A percentile compares a stretch with the other conserved stretches of the same genome.
Evolutionary conservation across 768 basidiomycete species (phyloP).

Genomic region (Lentinula boryana): DNA sequence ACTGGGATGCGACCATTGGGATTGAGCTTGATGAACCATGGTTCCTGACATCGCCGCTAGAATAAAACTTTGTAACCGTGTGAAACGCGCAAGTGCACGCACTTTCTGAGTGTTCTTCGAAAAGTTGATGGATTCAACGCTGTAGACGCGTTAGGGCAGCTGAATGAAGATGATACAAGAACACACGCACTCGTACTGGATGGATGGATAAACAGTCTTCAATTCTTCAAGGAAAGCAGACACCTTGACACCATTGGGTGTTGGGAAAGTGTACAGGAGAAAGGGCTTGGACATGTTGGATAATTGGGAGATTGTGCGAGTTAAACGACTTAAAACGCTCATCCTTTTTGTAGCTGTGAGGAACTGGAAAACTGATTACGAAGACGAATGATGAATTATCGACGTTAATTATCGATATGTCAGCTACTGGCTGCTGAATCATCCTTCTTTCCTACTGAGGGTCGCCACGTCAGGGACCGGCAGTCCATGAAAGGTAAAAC

Average conservation of each 20-base stretch:
- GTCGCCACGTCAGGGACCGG: not conserved
- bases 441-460: not conserved
- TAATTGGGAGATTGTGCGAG: not conserved
- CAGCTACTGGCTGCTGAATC: not conserved
- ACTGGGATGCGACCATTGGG: conserved; percentile 58
- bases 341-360: not conserved
- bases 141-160: conserved; percentile 15
- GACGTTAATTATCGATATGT: not conserved
- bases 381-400: not conserved
- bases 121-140: conserved; percentile 50
- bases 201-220: conserved; percentile 41
- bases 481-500: not conserved
- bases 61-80: not conserved
- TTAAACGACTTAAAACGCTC: not conserved
- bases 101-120: conserved; percentile 69
- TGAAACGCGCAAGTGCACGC: not conserved
- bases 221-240: conserved; percentile 62
- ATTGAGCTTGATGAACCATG: conserved; percentile 72
- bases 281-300: conserved; percentile 28
- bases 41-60: conserved; percentile 28
- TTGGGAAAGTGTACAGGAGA: conserved; percentile 46
- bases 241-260: conserved; percentile 52
- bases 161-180: not conserved
- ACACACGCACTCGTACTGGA: conserved; percentile 44
- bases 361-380: not conserved